These are phyloP conservation scores for Hordeum pubiflorum DNA, from an alignment of 202 grass and related monocot species.

Conservation along the genomic window DNA sequence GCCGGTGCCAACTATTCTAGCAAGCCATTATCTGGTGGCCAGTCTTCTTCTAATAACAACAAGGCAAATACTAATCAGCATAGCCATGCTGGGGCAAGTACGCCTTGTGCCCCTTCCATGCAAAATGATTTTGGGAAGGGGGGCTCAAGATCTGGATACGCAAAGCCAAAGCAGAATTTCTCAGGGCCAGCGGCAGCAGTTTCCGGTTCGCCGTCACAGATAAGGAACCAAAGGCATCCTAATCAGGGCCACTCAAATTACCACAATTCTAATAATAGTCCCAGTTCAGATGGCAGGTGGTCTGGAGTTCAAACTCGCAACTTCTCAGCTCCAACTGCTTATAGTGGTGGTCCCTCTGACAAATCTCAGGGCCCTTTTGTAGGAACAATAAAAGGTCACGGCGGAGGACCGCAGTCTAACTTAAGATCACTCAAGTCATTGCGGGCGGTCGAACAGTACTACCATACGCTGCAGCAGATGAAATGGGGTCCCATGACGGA, in stretches of 20 bases:
- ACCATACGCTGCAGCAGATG: conserved; percentile 71
- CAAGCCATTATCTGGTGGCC: conserved; percentile 33
- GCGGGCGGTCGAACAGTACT: conserved; percentile 67
- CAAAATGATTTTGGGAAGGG: conserved; percentile 33
- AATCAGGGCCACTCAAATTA: conserved; percentile 26
- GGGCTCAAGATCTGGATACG: conserved; percentile 31
- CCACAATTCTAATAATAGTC: conserved; percentile 25
- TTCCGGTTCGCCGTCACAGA: conserved; percentile 33
- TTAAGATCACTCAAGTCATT: conserved; percentile 55
- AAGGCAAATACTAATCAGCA: conserved; percentile 27
- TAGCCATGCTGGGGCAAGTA: conserved; percentile 37
- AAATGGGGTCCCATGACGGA: conserved; percentile 83
- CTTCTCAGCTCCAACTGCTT: conserved; percentile 18
- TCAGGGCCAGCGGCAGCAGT: conserved; percentile 34
- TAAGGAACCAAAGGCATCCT: conserved; percentile 40
- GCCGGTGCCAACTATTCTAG: conserved; percentile 37
- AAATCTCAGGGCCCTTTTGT: conserved; percentile 34
- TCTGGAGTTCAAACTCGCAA: conserved; percentile 34
- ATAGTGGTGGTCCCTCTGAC: conserved; percentile 35
- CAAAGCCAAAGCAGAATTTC: conserved; percentile 40
- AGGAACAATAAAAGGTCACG: conserved; percentile 44
- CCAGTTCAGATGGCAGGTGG: conserved; percentile 40
- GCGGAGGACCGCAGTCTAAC: conserved; percentile 43
- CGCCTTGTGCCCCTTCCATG: conserved; percentile 28
- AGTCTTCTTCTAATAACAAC: conserved; percentile 40